Conservation (phyloP, 495 filamentous ascomycete genomes). For the Astrocystis sublimbata region DNA sequence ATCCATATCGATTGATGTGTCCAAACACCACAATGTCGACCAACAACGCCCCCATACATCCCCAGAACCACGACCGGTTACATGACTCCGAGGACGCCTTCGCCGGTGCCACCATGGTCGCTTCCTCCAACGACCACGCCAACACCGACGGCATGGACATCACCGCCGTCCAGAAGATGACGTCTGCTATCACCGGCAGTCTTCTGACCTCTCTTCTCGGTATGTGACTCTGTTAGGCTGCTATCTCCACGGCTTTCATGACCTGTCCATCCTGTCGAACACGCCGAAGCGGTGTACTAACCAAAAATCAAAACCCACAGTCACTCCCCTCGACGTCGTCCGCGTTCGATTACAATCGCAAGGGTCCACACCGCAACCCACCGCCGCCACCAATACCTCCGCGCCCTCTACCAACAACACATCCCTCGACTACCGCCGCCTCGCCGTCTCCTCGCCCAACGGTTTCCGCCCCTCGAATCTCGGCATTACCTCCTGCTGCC, state of each 20-base stretch:
- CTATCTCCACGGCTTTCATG: background rate
- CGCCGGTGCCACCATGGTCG: slow-evolving; percentile 28
- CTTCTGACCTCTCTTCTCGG: slow-evolving; percentile 86
- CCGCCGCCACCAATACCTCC: slow-evolving; percentile 11
- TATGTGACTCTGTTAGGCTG: slow-evolving; percentile 44
- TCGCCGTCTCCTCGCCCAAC: slow-evolving; percentile 47
- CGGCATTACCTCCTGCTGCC: slow-evolving; percentile 91
- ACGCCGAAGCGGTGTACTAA: slow-evolving; percentile 2
- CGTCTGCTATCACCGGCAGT: slow-evolving; percentile 88
- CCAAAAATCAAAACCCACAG: slow-evolving; percentile 48
- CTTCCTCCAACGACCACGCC: slow-evolving; percentile 36
- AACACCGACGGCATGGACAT: slow-evolving; percentile 54
- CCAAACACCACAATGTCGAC: slow-evolving; percentile 19
- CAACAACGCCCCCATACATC: slow-evolving; percentile 24
- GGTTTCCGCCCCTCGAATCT: slow-evolving; percentile 73
- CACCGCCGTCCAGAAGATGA: slow-evolving; percentile 84
- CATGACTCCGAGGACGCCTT: slow-evolving; percentile 28
- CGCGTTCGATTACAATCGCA: slow-evolving; percentile 93
- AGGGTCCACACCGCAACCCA: slow-evolving; percentile 44
- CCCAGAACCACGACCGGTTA: slow-evolving; percentile 32
- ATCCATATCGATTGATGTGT: background rate
- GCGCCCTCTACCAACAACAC: background rate
- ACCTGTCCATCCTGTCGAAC: background rate
- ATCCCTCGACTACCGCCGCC: slow-evolving; percentile 38
- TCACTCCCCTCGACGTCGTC: slow-evolving; percentile 95